Evolutionary conservation across 441 rosid species (phyloP).

Genomic region (Adansonia madagascariensis): DNA sequence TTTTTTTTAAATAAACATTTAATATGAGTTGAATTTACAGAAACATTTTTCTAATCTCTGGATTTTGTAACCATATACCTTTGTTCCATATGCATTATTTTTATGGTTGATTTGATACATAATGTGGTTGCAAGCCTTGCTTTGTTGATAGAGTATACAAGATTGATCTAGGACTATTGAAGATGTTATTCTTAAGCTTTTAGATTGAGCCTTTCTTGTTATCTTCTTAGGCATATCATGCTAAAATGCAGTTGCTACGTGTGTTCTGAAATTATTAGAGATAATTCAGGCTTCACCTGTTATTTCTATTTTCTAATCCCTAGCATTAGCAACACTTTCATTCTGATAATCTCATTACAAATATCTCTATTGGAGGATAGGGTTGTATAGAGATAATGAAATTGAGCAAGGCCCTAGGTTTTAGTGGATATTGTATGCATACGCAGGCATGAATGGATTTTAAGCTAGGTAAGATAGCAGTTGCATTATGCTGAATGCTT

Average conservation of each 20-base stretch:
- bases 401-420: not conserved
- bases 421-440: constrained; percentile 8
- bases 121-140: not conserved
- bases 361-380: constrained; percentile 6
- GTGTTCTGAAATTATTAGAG: not conserved
- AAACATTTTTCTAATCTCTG: not conserved
- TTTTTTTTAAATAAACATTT: not conserved
- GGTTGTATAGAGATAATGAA: not conserved
- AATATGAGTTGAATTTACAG: not conserved
- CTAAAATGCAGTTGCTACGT: not conserved
- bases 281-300: not conserved
- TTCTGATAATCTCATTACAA: not conserved
- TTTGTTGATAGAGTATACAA: not conserved
- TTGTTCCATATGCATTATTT: not conserved
- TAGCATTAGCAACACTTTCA: not conserved
- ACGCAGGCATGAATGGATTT: constrained; percentile 1
- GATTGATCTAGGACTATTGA: not conserved
- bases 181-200: not conserved
- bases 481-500: constrained; percentile 23
- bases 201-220: not conserved
- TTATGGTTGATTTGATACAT: not conserved
- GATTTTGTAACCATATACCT: not conserved
- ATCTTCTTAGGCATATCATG: not conserved
- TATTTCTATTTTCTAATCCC: not conserved
- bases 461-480: constrained; percentile 19